phyloP scores from a whole-genome alignment of 2,329 filamentous ascomycete species.

The Colletotrichum noveboracense region DNA sequence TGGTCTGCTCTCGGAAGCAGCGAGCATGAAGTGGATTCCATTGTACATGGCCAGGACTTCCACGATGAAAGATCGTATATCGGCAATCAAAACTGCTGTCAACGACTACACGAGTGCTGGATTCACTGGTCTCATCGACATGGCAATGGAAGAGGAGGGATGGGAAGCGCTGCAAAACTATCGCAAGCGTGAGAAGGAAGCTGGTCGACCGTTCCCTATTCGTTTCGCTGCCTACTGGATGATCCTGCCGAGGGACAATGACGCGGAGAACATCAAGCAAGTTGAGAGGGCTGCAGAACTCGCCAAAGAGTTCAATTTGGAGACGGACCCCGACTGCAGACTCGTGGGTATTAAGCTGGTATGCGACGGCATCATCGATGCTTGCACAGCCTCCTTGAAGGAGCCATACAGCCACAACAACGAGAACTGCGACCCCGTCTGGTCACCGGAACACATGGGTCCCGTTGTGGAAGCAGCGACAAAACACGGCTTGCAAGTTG shows the following conservation, averaged over 20 bases:
- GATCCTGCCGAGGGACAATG: slow-evolving; percentile 49
- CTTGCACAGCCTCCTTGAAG: slow-evolving; percentile 59
- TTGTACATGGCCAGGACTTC: slow-evolving; percentile 55
- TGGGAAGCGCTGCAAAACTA: slow-evolving; percentile 54
- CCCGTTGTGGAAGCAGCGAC: slow-evolving; percentile 52
- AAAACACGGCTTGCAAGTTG: slow-evolving; percentile 58
- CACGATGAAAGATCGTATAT: slow-evolving; percentile 51
- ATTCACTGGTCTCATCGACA: slow-evolving; percentile 61
- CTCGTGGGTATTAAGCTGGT: slow-evolving; percentile 63
- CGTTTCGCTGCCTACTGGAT: slow-evolving; percentile 63
- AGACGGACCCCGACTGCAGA: slow-evolving; percentile 31
- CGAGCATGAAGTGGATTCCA: slow-evolving; percentile 45
- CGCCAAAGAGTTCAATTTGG: slow-evolving; percentile 45
- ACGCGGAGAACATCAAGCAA: slow-evolving; percentile 50
- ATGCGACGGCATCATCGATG: slow-evolving; percentile 62
- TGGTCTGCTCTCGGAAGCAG: slow-evolving; percentile 59
- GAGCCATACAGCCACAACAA: slow-evolving; percentile 56
- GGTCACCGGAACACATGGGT: slow-evolving; percentile 56
- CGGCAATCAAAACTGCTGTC: slow-evolving; percentile 50
- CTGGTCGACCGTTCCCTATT: slow-evolving; percentile 40
- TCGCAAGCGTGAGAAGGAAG: slow-evolving; percentile 33
- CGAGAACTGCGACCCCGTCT: slow-evolving; percentile 55
- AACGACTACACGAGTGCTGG: slow-evolving; percentile 53
- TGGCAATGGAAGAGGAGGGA: slow-evolving; percentile 63
- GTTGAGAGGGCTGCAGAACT: slow-evolving; percentile 57